These are phyloP conservation scores for Clitopilus passeckerianus DNA, from an alignment of 768 basidiomycete genomes.

Conservation along the genomic window DNA sequence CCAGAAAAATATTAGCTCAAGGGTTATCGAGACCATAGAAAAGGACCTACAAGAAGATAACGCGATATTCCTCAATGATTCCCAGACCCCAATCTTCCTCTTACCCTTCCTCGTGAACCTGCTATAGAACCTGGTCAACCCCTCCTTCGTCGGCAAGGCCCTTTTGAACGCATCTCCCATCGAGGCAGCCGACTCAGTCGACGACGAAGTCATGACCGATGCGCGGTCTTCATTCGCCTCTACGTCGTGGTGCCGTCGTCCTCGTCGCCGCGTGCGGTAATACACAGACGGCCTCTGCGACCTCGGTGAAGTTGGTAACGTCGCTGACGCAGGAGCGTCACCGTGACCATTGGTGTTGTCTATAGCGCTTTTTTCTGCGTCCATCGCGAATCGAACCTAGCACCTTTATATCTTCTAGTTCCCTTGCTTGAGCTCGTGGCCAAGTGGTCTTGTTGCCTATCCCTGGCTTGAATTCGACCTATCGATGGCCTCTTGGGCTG, in stretches of 20 bases:
- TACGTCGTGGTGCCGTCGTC: background rate
- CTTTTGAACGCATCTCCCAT: background rate
- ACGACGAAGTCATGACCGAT: background rate
- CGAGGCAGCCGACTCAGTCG: background rate
- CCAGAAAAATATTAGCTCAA: background rate
- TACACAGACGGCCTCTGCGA: background rate
- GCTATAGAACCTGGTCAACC: constrained; percentile 30
- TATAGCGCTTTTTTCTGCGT: background rate
- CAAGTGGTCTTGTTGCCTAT: background rate
- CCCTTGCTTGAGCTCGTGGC: background rate
- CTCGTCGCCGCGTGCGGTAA: background rate
- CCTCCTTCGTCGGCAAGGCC: constrained; percentile 4
- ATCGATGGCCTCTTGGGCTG: background rate
- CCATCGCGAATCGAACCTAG: background rate
- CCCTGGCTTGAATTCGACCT: background rate
- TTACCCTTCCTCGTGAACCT: constrained; percentile 45
- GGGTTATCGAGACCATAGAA: background rate
- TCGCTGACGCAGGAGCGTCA: background rate
- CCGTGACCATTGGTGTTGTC: background rate
- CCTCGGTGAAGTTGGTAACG: background rate
- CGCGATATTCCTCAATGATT: constrained; percentile 40
- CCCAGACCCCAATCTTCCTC: constrained; percentile 32
- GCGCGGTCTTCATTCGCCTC: background rate
- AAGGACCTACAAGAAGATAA: constrained; percentile 45
- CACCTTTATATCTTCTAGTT: background rate